Base-by-base conservation (phyloP, 2,329 filamentous ascomycete species). In the Lachnellula hyalina region DNA sequence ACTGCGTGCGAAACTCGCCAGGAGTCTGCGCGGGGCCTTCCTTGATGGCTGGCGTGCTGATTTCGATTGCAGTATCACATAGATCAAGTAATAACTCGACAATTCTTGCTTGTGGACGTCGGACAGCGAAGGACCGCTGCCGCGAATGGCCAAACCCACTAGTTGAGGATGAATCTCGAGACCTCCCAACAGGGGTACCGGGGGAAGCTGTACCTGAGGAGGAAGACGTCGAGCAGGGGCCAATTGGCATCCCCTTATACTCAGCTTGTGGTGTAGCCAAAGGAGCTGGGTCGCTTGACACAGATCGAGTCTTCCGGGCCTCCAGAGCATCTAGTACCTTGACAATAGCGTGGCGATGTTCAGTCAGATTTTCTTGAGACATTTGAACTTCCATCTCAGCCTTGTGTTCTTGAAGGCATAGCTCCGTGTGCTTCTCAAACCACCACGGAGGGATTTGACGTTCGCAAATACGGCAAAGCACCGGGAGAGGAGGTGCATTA, bases 301-400 rank as follows among this genome's bases (percentile, higher is more conserved):
- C 59, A 67, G 84, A 78, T 21, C 86, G 82, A 61, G 86, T 85
- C 63, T 85, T 82, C 50, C 89, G 82, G 54, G 87, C 85, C 71
- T 99, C 94, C 41, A 96, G 79, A 19, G 89, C 90, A 73, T 99
- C 95, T 11, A 99, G 80, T 8, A 99, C 91, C 71, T 87, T 96
- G 68, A 99, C 94, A 65, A 99, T 96, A 40, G 89, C 82, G 71
- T 96, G 92, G 5, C 94, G 87, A 72, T 99, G 94, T 67, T 99
- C 94, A 6, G 86, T 88, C 48, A 99, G 76, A 59, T 84, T 90
- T 68, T 99, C 94, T 67, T 99, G 94, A 5, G 92, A 85, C 78
- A 97, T 87, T 69, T 99, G 93, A 4, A 99, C 91, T 65, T 97
- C 93, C 89, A 96, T 95, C 70, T 99, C 94, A 0, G 94, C 93